Conservation (phyloP, 2,329 filamentous ascomycete genomes). For the Sphaerostilbella broomeana region DNA sequence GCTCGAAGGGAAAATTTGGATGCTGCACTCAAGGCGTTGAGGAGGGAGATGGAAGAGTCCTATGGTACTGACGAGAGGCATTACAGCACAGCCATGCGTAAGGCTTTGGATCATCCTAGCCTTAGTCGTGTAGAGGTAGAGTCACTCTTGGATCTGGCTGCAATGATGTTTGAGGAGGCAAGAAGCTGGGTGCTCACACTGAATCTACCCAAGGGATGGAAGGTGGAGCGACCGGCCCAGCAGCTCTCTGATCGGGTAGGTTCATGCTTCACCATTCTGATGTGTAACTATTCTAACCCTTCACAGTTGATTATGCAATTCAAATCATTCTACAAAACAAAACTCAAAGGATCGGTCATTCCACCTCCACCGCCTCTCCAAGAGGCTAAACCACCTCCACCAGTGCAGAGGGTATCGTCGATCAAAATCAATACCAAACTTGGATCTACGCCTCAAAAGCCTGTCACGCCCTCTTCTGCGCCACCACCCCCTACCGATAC, state of each 20-base stretch:
- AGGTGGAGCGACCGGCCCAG: slow-evolving; percentile 28
- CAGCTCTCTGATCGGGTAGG: slow-evolving; percentile 33
- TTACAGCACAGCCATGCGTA: slow-evolving; percentile 37
- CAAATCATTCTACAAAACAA: slow-evolving; percentile 33
- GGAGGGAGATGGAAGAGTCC: slow-evolving; percentile 38
- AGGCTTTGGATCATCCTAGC: slow-evolving; percentile 33
- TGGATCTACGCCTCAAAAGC: slow-evolving; percentile 11
- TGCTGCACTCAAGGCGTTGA: slow-evolving; percentile 42
- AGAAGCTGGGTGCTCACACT: slow-evolving; percentile 36
- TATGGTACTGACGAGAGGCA: slow-evolving; percentile 32
- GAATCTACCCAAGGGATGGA: slow-evolving; percentile 37
- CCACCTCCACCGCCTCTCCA: slow-evolving; percentile 17
- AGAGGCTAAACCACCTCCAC: slow-evolving; percentile 24
- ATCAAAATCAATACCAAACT: slow-evolving; percentile 26
- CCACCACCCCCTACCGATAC: slow-evolving; percentile 18
- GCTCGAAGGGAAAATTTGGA: slow-evolving; percentile 58
- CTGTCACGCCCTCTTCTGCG: not conserved
- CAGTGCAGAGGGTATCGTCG: slow-evolving; percentile 27
- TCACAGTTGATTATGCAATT: slow-evolving; percentile 32
- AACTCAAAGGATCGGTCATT: slow-evolving; percentile 24
- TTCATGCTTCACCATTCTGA: not conserved
- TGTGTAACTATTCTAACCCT: slow-evolving; percentile 17
- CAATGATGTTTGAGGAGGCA: slow-evolving; percentile 42
- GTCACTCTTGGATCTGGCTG: slow-evolving; percentile 37
- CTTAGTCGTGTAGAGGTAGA: slow-evolving; percentile 37